phyloP scores from a whole-genome alignment of 2,329 filamentous ascomycete species.

The Botryotinia convoluta region DNA sequence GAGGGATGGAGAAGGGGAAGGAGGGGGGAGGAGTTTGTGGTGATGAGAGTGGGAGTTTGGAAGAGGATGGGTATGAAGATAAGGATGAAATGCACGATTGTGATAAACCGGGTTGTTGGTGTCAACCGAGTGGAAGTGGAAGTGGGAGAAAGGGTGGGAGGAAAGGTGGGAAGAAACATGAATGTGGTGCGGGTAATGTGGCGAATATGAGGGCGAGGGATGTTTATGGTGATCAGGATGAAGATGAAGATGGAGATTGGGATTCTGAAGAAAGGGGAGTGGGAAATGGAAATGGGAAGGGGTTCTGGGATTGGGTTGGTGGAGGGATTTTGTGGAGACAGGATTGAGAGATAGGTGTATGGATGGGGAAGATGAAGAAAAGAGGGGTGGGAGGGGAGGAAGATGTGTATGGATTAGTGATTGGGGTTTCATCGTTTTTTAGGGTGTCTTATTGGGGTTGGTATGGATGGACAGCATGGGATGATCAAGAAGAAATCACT shows the following conservation, averaged over 20 bases:
- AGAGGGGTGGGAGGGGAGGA: background rate
- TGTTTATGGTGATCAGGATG: background rate
- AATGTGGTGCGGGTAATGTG: background rate
- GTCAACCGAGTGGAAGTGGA: background rate
- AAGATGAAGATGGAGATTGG: background rate
- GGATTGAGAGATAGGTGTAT: background rate
- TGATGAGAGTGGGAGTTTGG: background rate
- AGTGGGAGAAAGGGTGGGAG: background rate
- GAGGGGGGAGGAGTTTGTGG: no score
- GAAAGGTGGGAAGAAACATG: background rate
- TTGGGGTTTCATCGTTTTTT: background rate
- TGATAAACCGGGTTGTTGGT: background rate
- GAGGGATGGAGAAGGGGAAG: background rate
- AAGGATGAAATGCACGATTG: background rate
- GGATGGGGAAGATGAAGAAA: background rate
- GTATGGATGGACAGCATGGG: background rate
- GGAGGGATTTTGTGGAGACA: conserved; percentile 10
- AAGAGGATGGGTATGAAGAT: background rate
- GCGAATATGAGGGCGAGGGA: conserved; percentile 9
- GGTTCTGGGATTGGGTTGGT: conserved; percentile 10
- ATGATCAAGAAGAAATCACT: background rate
- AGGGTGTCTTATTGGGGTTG: background rate
- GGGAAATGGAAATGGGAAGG: background rate
- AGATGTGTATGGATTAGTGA: background rate
- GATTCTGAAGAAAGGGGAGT: background rate